Base-by-base conservation (phyloP, 1,284 basidiomycete genomes). In the Malassezia equina region DNA sequence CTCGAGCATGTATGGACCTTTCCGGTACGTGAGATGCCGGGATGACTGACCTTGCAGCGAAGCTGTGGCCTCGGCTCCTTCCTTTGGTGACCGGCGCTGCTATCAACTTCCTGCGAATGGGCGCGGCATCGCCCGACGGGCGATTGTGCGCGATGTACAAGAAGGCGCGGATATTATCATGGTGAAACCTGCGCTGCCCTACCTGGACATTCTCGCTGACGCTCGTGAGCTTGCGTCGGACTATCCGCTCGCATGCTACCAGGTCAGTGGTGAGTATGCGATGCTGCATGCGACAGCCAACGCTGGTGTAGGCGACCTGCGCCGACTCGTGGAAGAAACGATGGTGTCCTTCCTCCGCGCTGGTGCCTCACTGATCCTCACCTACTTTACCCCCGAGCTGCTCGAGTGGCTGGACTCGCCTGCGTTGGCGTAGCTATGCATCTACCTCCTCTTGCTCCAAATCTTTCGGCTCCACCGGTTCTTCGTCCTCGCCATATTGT, bases 111-210 rank as follows among this genome's bases (percentile, higher is more conserved):
- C 93, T 0, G 86, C 90, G 0, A 78, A 82, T 21, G 91, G 83
- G 19, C 85, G 88, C 59, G 91, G 91, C 7, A 82, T 98, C 29
- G 94, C 94, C 1, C 82, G 88, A 25, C 83, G 94, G 52, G 94
- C 94, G 0, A 88, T 98, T 48, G 86, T 93, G 66, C 73, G 88
- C 33, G 94, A 99, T 74, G 81, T 83, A 0, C 77, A 74, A n/a
- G 93, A 99, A 78, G 94, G 94, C 21, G 94, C 94, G 15, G 94
- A 99, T 75, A 88, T 98, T 65, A 84, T 99, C 72, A 98, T 99
- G 93, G 90, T 99, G 73, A 99, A 99, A 75, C 94, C 94, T 9
- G 82, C 88, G 0, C 77, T 96, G 55, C 91, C 91, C 0, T 98
- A 98, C 78, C 86, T 98, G 47, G 94, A 99, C 77, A 85, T 98